phyloP scores from a whole-genome alignment of 768 basidiomycete species.

The Phaffia australis region DNA sequence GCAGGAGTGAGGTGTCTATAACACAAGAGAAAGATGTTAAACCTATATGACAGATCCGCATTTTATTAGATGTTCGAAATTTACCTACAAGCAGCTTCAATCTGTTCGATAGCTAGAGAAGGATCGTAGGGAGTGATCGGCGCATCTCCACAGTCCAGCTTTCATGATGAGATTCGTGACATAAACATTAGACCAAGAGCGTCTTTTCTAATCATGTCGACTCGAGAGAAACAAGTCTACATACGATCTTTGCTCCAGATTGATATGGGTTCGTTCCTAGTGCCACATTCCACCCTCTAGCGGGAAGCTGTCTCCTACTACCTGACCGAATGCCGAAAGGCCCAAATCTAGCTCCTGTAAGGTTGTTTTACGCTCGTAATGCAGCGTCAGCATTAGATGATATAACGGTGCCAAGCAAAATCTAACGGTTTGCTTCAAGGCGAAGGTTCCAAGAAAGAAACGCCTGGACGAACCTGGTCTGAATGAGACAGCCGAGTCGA shows the following conservation, averaged over 20 bases:
- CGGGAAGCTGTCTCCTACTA: slow-evolving; percentile 41
- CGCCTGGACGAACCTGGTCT: slow-evolving; percentile 43
- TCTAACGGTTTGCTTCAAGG: slow-evolving; percentile 29
- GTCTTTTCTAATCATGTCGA: not conserved
- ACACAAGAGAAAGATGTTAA: not conserved
- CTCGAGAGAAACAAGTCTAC: not conserved
- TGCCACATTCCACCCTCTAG: slow-evolving; percentile 15
- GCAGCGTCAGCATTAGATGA: slow-evolving; percentile 15
- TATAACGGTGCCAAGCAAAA: not conserved
- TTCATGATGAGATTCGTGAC: too few species aligned
- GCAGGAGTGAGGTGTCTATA: slow-evolving; percentile 13
- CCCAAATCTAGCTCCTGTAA: slow-evolving; percentile 74
- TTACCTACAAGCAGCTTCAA: slow-evolving; percentile 57
- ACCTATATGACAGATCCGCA: not conserved
- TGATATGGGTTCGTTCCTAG: slow-evolving; percentile 21
- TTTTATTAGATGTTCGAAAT: not conserved
- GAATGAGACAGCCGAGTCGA: slow-evolving; percentile 40
- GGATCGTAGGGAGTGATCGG: slow-evolving; percentile 74
- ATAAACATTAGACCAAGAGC: not conserved
- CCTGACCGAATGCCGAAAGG: slow-evolving; percentile 75
- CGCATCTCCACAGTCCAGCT: slow-evolving; percentile 43
- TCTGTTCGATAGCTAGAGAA: slow-evolving; percentile 69
- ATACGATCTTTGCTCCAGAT: slow-evolving; percentile 11
- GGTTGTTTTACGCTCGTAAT: not conserved
- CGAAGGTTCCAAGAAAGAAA: slow-evolving; percentile 57